phyloP scores from a whole-genome alignment of 1,284 basidiomycete species.

The Rhizoctonia solani region DNA sequence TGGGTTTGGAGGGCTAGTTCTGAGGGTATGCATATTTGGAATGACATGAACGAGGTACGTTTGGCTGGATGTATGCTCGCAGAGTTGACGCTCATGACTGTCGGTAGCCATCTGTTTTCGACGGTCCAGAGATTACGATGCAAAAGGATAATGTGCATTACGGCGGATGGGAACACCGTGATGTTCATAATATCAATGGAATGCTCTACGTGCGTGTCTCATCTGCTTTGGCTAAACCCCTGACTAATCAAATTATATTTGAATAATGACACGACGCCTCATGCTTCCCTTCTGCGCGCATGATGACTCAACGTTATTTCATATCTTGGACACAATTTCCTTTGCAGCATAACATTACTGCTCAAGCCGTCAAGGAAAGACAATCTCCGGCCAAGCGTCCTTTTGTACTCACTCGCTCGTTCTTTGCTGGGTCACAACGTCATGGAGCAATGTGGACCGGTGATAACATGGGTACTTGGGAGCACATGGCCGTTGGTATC shows the following conservation, averaged over 20 bases:
- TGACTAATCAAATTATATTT: not conserved
- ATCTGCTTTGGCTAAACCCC: not conserved
- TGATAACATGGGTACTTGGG: conserved; percentile 97
- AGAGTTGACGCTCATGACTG: not conserved
- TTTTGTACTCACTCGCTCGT: conserved; percentile 93
- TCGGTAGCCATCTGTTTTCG: conserved; percentile 88
- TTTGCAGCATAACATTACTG: conserved; percentile 84
- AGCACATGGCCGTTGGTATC: conserved; percentile 91
- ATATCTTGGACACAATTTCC: conserved; percentile 19
- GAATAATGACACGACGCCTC: not conserved
- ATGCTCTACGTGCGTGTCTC: conserved; percentile 58
- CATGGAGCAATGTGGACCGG: conserved; percentile 99
- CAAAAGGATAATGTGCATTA: conserved; percentile 91
- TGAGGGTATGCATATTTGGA: conserved; percentile 89
- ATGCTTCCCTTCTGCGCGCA: conserved; percentile 44
- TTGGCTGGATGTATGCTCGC: not conserved
- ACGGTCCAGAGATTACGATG: conserved; percentile 98
- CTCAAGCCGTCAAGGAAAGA: conserved; percentile 78
- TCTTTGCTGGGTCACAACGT: conserved; percentile 94
- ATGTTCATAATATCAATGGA: conserved; percentile 92
- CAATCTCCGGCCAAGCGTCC: conserved; percentile 78
- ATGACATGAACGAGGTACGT: conserved; percentile 98
- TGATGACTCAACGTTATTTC: not conserved
- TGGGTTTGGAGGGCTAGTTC: conserved; percentile 80
- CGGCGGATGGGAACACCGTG: conserved; percentile 96